These are phyloP conservation scores for Mallotus nudiflorus DNA, from an alignment of 345 rosid genomes.

Conservation along the genomic window DNA sequence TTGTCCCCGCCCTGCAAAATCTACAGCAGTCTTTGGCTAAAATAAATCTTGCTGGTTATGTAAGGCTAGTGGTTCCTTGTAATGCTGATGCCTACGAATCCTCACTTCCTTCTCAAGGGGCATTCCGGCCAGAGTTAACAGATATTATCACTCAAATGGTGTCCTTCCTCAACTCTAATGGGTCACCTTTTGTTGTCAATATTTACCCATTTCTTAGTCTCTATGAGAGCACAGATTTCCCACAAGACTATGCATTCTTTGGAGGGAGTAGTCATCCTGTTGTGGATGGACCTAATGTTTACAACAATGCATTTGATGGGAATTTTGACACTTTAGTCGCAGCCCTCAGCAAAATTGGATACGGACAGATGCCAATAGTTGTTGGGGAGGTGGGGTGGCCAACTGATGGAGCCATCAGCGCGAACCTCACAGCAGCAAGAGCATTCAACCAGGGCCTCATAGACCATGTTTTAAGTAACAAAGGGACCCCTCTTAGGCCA, in stretches of 20 bases:
- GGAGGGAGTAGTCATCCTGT: conserved; percentile 83
- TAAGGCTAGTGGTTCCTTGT: conserved; percentile 90
- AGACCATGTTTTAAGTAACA: conserved; percentile 61
- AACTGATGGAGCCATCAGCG: conserved; percentile 75
- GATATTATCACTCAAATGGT: conserved; percentile 82
- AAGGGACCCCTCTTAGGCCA: conserved; percentile 93
- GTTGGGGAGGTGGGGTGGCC: conserved; percentile 99
- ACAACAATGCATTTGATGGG: conserved; percentile 90
- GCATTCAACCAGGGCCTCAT: conserved; percentile 89
- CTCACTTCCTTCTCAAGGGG: conserved; percentile 81
- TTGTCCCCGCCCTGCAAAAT: conserved; percentile 78
- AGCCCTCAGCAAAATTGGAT: conserved; percentile 80
- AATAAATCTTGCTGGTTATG: conserved; percentile 77
- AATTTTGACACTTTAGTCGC: conserved; percentile 89
- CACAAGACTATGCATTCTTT: conserved; percentile 91
- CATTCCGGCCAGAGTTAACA: conserved; percentile 80
- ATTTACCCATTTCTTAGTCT: conserved; percentile 97
- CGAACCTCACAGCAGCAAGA: conserved; percentile 82
- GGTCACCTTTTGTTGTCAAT: conserved; percentile 86
- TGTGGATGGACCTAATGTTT: conserved; percentile 72
- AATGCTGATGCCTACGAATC: conserved; percentile 96
- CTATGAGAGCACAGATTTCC: conserved; percentile 84
- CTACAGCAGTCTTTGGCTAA: conserved; percentile 78
- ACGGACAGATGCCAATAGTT: conserved; percentile 84
- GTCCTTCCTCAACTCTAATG: conserved; percentile 81